Percentiles rank a stretch among this genome's conserved stretches.
Evolutionary conservation across 192 early-diverging fungal genomes (phyloP).

Genomic region (Coemansia sp.): DNA sequence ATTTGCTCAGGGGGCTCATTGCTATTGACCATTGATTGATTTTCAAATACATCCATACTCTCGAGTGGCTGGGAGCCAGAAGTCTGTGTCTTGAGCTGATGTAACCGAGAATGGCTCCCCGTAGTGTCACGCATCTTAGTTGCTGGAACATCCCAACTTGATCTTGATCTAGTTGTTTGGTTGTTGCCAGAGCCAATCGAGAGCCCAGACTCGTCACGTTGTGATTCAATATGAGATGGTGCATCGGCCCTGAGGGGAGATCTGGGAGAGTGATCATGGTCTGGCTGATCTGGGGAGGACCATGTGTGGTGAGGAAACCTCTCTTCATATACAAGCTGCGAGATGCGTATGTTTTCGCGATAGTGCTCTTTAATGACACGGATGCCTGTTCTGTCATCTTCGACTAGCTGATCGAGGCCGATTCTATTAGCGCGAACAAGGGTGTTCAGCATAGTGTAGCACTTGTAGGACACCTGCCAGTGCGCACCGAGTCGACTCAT

Average conservation of each 20-base stretch:
- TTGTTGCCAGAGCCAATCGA: neutral
- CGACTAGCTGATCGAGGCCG: conserved; percentile 36
- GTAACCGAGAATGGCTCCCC: neutral
- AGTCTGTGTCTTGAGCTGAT: neutral
- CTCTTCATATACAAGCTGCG: conserved; percentile 37
- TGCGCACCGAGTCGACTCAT: conserved; percentile 54
- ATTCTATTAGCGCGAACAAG: conserved; percentile 50
- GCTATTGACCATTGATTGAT: neutral
- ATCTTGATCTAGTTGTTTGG: neutral
- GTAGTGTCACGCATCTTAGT: neutral
- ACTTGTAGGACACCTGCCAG: conserved; percentile 55
- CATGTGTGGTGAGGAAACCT: conserved; percentile 18
- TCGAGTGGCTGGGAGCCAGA: neutral
- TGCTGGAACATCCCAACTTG: neutral
- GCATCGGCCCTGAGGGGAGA: neutral
- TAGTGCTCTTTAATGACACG: conserved; percentile 34
- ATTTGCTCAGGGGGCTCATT: neutral
- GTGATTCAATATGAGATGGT: neutral
- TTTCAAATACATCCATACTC: neutral
- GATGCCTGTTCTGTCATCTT: conserved; percentile 22
- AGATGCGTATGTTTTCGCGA: conserved; percentile 25
- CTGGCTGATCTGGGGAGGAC: neutral
- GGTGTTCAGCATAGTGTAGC: conserved; percentile 53
- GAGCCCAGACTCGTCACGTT: neutral
- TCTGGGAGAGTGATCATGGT: neutral